These are phyloP conservation scores for Euclidium syriacum DNA, from an alignment of 345 rosid species.

Conservation along the genomic window DNA sequence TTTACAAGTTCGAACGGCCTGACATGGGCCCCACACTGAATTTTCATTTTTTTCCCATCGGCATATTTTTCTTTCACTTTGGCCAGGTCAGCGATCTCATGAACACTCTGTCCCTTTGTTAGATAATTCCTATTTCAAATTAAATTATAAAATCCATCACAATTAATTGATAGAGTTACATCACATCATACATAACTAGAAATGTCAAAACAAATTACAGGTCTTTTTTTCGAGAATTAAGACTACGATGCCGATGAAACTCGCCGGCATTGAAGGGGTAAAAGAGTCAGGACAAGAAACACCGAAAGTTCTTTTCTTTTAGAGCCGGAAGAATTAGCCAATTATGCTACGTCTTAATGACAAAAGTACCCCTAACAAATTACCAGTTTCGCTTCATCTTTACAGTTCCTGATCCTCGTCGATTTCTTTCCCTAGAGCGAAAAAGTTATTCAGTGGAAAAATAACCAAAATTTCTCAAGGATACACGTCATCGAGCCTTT, in stretches of 20 bases:
- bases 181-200: neutral
- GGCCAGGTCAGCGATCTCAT: conserved; percentile 13
- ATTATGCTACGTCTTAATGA: neutral
- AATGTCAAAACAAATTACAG: neutral
- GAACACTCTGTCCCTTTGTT: neutral
- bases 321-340: neutral
- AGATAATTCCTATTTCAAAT: neutral
- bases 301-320: neutral
- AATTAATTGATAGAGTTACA: neutral
- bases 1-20: neutral
- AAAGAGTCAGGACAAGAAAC: neutral
- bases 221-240: neutral
- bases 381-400: neutral
- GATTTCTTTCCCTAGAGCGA: neutral
- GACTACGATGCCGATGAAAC: neutral
- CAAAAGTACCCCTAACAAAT: neutral
- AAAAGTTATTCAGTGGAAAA: neutral
- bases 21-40: conserved; percentile 18
- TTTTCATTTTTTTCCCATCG: neutral
- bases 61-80: neutral
- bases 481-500: neutral
- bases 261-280: neutral
- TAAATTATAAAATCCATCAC: neutral
- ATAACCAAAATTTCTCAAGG: neutral
- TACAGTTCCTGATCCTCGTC: neutral